Evolutionary conservation across 768 basidiomycete species (phyloP), one percentile per base, ranked within the genome.

Genomic region (Auriscalpium vulgare): DNA sequence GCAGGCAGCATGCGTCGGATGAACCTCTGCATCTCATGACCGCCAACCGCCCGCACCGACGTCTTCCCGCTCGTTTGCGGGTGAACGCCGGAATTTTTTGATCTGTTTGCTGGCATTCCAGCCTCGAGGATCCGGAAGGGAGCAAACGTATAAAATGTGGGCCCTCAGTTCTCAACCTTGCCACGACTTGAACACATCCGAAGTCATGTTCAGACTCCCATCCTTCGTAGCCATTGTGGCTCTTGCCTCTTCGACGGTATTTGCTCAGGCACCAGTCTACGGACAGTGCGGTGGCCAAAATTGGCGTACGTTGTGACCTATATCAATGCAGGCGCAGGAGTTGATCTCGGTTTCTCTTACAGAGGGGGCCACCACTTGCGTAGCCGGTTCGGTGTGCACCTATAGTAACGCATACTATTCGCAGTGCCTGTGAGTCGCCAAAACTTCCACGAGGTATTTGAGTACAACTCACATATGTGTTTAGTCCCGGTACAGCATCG

Each of bases 201-300:
- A 44, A 44, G 43, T 9, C 29, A 79, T 78, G 79, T 74, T 76
- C 67, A 78, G 75, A 69, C 75, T 74, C 61, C 65, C 74, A 53
- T 68, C 76, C 47, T 67, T 78, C 56, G 59, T 75, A 56, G 72
- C 75, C 56, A 65, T 77, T 50, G 62, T 76, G 37, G 61, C 80
- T 52, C 66, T 77, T 17, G 77, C 79, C 2, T 69, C 73, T 51
- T 68, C 78, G 58, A 17, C 17, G 40, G 75, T 74, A 37, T 59
- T 66, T 52, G 81, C 78, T 53, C 72, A 75, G 50, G 62, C 69
- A 37, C 69, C 75, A 14, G 48, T 76, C 37, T 83, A 67, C 48
- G 78, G 73, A 8, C 82, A 83, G 62, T 84, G 81, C 61, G 80
- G 80, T 65, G 81, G 80, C 44, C 70, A 71, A 54, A 69, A 67